Base-by-base conservation (phyloP, 441 rosid species). In the Flueggea neowawraea region DNA sequence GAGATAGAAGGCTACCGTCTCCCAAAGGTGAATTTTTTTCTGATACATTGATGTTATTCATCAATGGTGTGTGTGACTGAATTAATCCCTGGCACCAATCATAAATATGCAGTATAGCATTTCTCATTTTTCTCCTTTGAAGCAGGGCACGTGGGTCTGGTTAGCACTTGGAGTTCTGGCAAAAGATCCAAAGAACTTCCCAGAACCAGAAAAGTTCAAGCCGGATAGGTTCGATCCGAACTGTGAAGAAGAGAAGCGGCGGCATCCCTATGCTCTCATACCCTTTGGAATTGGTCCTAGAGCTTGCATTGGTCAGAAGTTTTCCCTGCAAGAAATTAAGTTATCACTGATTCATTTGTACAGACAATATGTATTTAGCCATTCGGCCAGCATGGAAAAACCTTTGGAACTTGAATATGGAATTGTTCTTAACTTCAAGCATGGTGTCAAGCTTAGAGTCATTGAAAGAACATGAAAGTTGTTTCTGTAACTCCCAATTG, bases 241-340 rank as follows among this genome's bases (percentile, higher is more conserved):
- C 12, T 78, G 92, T 2, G 86, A 94, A 55, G 99, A 94, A 78
- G 94, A 91, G 75, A 83, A 84, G 67, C 75, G 5, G 53, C 82
- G 97, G 72, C 97, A 91, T 62, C 94, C 88, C 60, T 89, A 83
- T 41, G 96, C 96, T 22, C 66, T 91, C 59, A 82, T 89, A 28
- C 95, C 97, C 8, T 94, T 94, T 39, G 99, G 96, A n/a, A 86
- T 94, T 0, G 99, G 97, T 16, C 99, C 97, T n/a, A 77, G 96
- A 49, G 88, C 94, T 36, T 91, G 97, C 78, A 81, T 91, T 39
- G 99, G 96, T 56, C 86, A 85, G 84, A 91, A 77, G 66, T 91
- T 94, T 72, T 79, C 92, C 43, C 41, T 91, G 52, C 92, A 85
- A 31, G 96, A 91, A 78, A 63, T 83, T 64, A 91, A 86, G 73